Evolutionary conservation across 164 flowering plant species (phyloP).

Genomic region (Umbilicus rupestris): DNA sequence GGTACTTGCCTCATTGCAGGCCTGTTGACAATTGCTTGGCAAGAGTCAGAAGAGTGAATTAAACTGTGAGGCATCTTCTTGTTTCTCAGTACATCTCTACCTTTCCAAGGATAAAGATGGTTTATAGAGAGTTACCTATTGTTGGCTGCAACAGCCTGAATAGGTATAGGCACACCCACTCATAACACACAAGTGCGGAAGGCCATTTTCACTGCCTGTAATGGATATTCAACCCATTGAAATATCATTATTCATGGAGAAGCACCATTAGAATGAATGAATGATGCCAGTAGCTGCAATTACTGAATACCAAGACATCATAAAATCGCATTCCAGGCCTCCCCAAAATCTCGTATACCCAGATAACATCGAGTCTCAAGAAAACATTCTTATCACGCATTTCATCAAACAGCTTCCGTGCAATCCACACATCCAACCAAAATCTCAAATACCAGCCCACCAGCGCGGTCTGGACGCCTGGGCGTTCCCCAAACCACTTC

Average conservation of each 20-base stretch:
- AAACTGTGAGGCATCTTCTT: neutral
- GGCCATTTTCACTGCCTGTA: neutral
- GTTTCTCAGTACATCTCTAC: neutral
- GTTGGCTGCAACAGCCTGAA: neutral
- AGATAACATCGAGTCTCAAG: no score
- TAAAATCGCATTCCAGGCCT: no score
- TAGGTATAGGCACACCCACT: neutral
- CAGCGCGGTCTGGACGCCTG: neutral
- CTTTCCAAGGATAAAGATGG: neutral
- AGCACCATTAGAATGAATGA: neutral
- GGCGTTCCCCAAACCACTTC: no score
- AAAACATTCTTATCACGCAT: neutral
- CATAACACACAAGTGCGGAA: neutral
- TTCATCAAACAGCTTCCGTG: conserved; percentile 9
- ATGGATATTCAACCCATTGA: neutral
- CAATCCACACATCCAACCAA: neutral
- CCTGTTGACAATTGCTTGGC: conserved; percentile 7
- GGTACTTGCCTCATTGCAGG: conserved; percentile 2
- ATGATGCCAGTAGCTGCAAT: neutral
- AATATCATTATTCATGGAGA: neutral
- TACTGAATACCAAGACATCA: no score
- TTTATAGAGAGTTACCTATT: neutral
- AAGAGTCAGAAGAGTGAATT: conserved; percentile 2
- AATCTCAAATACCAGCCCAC: neutral
- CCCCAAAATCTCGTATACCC: no score